These are phyloP conservation scores for Chloris gayana DNA, from an alignment of 176 grass and related monocot species.

Conservation along the genomic window DNA sequence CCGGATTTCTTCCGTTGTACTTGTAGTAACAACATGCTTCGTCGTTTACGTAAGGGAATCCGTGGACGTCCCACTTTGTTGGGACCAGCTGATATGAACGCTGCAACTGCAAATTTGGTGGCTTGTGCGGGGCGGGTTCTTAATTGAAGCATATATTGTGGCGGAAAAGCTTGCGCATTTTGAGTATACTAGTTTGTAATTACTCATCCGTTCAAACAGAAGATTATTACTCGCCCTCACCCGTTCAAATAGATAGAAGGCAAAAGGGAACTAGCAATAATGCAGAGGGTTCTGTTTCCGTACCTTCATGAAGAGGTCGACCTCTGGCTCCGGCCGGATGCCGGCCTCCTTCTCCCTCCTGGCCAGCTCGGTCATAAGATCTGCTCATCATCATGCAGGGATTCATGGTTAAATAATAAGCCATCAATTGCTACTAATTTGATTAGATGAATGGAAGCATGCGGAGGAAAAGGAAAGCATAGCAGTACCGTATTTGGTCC, in stretches of 20 bases:
- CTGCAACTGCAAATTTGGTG: not conserved
- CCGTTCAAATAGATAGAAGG: too few relatives aligned
- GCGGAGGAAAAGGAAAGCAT: not conserved
- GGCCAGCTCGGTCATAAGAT: constrained; percentile 83
- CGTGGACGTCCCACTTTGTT: not conserved
- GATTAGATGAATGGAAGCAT: not conserved
- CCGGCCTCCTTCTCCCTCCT: constrained; percentile 81
- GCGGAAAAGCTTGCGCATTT: not conserved
- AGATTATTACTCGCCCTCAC: too few relatives aligned
- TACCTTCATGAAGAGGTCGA: constrained; percentile 99
- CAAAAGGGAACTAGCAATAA: too few relatives aligned
- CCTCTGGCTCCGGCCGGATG: constrained; percentile 89
- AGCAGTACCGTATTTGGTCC: constrained; percentile 73
- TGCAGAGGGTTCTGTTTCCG: not conserved
- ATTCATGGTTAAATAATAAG: not conserved
- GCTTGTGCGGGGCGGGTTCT: not conserved
- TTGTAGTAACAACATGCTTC: not conserved
- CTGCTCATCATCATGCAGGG: constrained; percentile 47
- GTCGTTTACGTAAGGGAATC: not conserved
- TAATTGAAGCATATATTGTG: not conserved
- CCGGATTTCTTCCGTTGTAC: not conserved
- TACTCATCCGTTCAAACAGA: too few relatives aligned
- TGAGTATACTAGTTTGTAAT: not conserved
- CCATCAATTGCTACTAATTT: not conserved
- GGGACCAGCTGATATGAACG: constrained; percentile 4